Percentiles rank a stretch among this genome's conserved stretches.
Conservation (phyloP, 176 grass and related monocot genomes). For the Bolboschoenus planiculmis region DNA sequence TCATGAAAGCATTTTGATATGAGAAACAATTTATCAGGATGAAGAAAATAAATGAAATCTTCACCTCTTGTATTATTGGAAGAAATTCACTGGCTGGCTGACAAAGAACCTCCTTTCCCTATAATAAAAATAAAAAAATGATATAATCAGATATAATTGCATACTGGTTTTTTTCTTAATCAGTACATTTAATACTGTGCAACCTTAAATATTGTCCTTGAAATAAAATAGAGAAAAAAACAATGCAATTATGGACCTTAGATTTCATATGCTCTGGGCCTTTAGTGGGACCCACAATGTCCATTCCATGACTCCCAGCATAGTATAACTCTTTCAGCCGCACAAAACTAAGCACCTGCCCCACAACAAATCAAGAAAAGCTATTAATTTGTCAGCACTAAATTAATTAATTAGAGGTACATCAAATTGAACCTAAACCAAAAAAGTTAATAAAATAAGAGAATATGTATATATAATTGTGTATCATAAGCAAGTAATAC, state of each 20-base stretch:
- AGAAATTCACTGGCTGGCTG: conserved; percentile 81
- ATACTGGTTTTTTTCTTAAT: background rate
- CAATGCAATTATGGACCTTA: conserved; percentile 28
- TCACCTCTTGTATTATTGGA: conserved; percentile 70
- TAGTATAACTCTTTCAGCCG: conserved; percentile 77
- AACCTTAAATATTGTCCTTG: background rate
- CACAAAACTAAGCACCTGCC: conserved; percentile 68
- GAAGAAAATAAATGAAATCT: background rate
- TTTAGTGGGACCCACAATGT: conserved; percentile 66
- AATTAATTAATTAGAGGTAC: background rate
- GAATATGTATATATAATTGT: background rate
- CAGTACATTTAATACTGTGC: background rate
- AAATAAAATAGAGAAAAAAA: background rate
- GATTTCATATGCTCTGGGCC: conserved; percentile 40
- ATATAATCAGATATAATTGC: conserved; percentile 15
- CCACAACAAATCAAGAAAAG: conserved; percentile 13
- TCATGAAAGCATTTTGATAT: background rate
- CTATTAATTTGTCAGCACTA: background rate
- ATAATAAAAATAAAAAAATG: background rate
- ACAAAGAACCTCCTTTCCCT: conserved; percentile 56
- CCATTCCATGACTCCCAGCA: conserved; percentile 94
- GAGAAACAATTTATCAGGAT: background rate
- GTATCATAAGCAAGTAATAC: background rate
- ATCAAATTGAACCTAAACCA: background rate
- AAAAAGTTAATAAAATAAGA: background rate